Percentiles rank a stretch among this genome's conserved stretches.
Conservation (phyloP, 805 yeast genomes). For the Wickerhamiella parazyma region DNA sequence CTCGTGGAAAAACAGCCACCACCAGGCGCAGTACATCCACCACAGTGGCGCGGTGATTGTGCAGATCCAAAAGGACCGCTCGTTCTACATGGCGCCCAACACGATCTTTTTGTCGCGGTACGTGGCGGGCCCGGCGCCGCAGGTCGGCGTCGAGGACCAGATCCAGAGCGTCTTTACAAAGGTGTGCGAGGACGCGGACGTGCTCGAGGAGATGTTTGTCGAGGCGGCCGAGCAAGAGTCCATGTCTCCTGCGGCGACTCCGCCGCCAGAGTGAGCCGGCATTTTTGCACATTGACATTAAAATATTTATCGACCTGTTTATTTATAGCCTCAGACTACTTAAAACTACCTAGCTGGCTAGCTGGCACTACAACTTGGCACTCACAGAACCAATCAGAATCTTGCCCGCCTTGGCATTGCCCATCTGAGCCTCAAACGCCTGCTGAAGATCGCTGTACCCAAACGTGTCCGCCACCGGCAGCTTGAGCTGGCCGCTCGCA, state of each 20-base stretch:
- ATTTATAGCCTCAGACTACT: no score
- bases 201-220: conserved; percentile 39
- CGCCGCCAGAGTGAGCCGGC: no score
- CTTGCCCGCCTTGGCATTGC: conserved; percentile 6
- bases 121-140: conserved; percentile 20
- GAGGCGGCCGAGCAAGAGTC: conserved; percentile 22
- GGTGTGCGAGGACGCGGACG: conserved; percentile 40
- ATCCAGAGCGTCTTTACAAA: conserved; percentile 58
- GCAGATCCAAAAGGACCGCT: conserved; percentile 68
- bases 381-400: conserved; percentile 6
- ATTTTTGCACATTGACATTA: no score
- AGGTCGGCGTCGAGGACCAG: conserved; percentile 15
- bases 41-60: conserved; percentile 80
- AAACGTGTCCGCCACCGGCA: conserved; percentile 1
- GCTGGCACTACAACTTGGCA: conserved; percentile 1
- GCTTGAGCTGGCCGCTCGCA: neutral
- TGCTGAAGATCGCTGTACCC: neutral
- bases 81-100: conserved; percentile 72
- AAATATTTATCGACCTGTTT: no score
- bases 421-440: conserved; percentile 1
- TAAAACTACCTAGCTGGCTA: neutral
- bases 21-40: conserved; percentile 81
- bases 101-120: conserved; percentile 62
- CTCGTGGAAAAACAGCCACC: conserved; percentile 66
- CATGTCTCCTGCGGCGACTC: neutral